These are phyloP conservation scores for Glonium stellatum DNA, from an alignment of 495 filamentous ascomycete species.

Conservation along the genomic window DNA sequence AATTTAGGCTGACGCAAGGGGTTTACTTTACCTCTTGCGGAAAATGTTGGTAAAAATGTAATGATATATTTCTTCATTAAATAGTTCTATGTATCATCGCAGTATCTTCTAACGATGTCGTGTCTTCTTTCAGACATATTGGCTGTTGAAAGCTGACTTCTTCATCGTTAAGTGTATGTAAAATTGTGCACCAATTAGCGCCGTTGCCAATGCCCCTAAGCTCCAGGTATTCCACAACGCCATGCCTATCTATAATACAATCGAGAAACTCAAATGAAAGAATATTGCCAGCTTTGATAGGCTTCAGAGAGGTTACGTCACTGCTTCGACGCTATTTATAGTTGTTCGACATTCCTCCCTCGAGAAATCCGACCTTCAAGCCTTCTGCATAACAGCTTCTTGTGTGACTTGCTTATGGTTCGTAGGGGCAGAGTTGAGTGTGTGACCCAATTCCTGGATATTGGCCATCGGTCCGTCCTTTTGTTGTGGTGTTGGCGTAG, in stretches of 20 bases:
- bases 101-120: background rate
- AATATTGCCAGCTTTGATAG: background rate
- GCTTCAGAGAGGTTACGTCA: no score
- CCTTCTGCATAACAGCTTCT: background rate
- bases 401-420: background rate
- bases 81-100: no score
- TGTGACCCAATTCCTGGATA: background rate
- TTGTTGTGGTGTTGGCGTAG: slow-evolving; percentile 17
- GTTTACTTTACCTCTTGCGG: no score
- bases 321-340: no score
- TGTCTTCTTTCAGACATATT: background rate
- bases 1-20: no score
- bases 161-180: background rate
- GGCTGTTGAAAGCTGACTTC: background rate
- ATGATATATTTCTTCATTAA: no score
- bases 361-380: background rate
- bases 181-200: background rate
- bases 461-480: background rate
- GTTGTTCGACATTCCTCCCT: no score
- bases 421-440: background rate
- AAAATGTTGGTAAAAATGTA: no score
- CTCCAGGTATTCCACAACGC: background rate
- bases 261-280: background rate
- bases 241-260: slow-evolving; percentile 1
- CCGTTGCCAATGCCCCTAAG: background rate